These are phyloP conservation scores for Penicillium olsonii DNA, from an alignment of 2,329 filamentous ascomycete genomes.

Conservation along the genomic window DNA sequence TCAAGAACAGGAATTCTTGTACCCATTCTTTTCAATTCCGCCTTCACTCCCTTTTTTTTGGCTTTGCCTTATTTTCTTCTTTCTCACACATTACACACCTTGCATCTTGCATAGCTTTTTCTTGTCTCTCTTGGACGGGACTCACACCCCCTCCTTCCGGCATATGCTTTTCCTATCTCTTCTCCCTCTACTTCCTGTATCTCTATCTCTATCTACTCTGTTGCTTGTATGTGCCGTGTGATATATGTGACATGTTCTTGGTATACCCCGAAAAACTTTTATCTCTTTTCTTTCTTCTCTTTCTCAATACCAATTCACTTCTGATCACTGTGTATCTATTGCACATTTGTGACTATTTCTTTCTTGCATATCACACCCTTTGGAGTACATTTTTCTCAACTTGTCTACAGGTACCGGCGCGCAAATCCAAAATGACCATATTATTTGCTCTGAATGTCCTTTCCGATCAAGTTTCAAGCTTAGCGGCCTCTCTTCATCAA, in stretches of 20 bases:
- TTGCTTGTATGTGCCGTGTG: slow-evolving; percentile 19
- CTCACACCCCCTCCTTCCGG: slow-evolving; percentile 17
- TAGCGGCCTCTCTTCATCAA: not conserved
- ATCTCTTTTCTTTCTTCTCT: slow-evolving; percentile 4
- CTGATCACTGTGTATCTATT: slow-evolving; percentile 10
- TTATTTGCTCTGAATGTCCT: too few species aligned
- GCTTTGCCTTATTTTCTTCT: slow-evolving; percentile 2
- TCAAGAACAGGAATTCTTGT: slow-evolving; percentile 9
- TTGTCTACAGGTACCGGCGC: not conserved
- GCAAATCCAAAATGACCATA: too few species aligned
- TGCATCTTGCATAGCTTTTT: slow-evolving; percentile 3
- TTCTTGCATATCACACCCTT: too few species aligned
- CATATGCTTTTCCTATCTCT: slow-evolving; percentile 13
- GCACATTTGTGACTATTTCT: not conserved
- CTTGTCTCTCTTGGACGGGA: slow-evolving; percentile 15
- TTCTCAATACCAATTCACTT: slow-evolving; percentile 6
- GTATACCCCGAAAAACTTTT: slow-evolving; percentile 28
- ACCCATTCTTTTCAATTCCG: not conserved
- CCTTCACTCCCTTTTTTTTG: slow-evolving; percentile 3
- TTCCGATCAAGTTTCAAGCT: not conserved
- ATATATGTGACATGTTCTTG: slow-evolving; percentile 30
- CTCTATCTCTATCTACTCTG: slow-evolving; percentile 11
- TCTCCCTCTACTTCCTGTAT: slow-evolving; percentile 10
- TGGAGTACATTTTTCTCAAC: too few species aligned
- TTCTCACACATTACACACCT: not conserved